Conservation (phyloP, 192 early-diverging fungal genomes). For the Gryganskiella cystojenkinii region DNA sequence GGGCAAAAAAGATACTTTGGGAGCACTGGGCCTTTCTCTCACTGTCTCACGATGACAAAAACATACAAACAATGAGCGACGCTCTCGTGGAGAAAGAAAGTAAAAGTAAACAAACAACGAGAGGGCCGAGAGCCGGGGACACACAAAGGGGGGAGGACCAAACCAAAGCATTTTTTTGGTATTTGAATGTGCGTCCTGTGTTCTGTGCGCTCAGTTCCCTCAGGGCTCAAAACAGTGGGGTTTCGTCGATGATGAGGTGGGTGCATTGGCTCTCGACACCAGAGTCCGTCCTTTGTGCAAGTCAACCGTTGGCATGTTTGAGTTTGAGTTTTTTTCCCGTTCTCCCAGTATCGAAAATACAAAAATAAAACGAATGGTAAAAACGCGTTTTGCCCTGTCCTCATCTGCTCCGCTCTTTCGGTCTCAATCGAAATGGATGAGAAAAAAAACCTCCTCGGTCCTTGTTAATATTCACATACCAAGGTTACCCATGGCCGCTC, state of each 20-base stretch:
- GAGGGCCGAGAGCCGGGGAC: not conserved
- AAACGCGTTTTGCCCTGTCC: not conserved
- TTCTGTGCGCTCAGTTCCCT: too few relatives aligned
- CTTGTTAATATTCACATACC: too few relatives aligned
- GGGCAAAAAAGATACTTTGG: too few relatives aligned
- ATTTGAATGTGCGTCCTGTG: too few relatives aligned
- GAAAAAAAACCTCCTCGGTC: not conserved
- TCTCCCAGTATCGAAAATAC: too few relatives aligned
- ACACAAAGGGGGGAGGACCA: too few relatives aligned
- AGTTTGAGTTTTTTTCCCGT: not conserved
- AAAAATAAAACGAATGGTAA: not conserved
- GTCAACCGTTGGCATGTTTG: not conserved
- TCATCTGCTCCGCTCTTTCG: constrained; percentile 2
- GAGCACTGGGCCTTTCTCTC: too few relatives aligned
- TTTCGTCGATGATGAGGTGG: too few relatives aligned
- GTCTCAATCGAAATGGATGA: constrained; percentile 2
- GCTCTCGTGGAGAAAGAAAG: not conserved
- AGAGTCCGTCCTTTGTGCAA: not conserved
- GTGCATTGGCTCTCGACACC: not conserved
- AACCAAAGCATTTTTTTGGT: too few relatives aligned
- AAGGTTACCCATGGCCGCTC: constrained; percentile 62
- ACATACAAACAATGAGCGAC: too few relatives aligned
- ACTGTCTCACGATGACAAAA: too few relatives aligned
- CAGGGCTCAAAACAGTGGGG: too few relatives aligned
- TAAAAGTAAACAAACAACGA: not conserved